These are phyloP conservation scores for Vanderwaltozyma polyspora DNA, from an alignment of 805 yeast species.

Conservation along the genomic window DNA sequence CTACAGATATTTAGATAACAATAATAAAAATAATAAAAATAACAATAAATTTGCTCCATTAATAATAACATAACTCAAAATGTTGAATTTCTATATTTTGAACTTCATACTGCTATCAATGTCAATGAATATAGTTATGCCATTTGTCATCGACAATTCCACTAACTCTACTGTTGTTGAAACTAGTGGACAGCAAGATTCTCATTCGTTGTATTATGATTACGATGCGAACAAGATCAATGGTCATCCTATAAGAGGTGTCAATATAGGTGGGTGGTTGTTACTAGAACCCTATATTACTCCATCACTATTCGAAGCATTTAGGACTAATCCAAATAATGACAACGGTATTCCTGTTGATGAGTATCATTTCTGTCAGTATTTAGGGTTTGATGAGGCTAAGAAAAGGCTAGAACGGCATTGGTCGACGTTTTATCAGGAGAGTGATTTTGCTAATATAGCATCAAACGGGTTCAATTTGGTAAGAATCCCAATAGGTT, in stretches of 20 bases:
- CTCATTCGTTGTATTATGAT: background rate
- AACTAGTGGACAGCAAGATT: too few relatives aligned
- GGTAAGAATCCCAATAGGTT: constrained; percentile 84
- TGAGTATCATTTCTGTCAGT: constrained; percentile 44
- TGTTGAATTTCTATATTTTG: too few relatives aligned
- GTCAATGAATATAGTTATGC: too few relatives aligned
- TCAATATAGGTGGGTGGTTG: constrained; percentile 63
- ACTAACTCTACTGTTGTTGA: too few relatives aligned
- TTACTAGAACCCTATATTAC: constrained; percentile 62
- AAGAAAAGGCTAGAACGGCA: constrained; percentile 32
- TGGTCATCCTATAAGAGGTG: constrained; percentile 27
- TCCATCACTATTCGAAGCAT: constrained; percentile 42
- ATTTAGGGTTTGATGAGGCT: constrained; percentile 40
- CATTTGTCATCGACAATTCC: too few relatives aligned
- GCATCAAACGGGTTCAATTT: constrained; percentile 56
- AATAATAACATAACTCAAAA: too few relatives aligned
- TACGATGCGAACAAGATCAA: background rate
- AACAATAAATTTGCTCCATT: too few relatives aligned
- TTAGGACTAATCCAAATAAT: constrained; percentile 2
- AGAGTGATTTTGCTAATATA: constrained; percentile 53
- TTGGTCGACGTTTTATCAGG: constrained; percentile 69
- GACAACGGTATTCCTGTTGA: constrained; percentile 29
- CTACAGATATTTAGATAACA: too few relatives aligned
- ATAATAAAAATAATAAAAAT: too few relatives aligned
- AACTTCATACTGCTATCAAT: too few relatives aligned